Evolutionary conservation across 2,329 filamentous ascomycete genomes (phyloP), one percentile per base, ranked within the genome.

Genomic region (Neocatenulostroma microsporum): DNA sequence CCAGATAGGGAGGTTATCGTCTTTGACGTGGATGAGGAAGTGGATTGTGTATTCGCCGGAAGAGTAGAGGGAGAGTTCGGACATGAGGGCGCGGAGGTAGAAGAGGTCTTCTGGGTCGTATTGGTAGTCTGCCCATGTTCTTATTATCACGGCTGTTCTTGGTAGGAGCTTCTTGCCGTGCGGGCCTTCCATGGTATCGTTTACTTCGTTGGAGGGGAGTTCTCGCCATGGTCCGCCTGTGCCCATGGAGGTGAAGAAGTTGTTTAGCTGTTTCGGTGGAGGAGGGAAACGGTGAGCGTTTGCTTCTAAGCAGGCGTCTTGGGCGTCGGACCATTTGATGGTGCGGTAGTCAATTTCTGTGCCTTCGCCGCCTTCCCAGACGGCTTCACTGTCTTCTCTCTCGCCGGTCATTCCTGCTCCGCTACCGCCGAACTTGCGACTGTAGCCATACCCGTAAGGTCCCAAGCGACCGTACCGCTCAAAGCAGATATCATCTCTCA

Each of bases 21-120:
- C 82, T 61, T 84, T 87, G 51, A 93, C 80, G 58, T 94, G 85
- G 7, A 94, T 77, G 2, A 94, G 72, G 14, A 94, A 72, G 55
- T 93, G 84, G 3, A 94, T 76, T 48, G 91, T 83, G 58, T 94
- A 94, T 50, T 89, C 82, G 21, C 82, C 85, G 17, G 86, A 85
- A 4, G 85, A 88, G 34, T 82, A 80, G 38, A 94, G 67, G 1
- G 80, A 75, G 9, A 94, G 68, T 58, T 95, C 88, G 15, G 80
- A 76, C 53, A 95, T 86, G 62, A 94, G 76, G 21, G 87, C 81
- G 20, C 88, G 80, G 23, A 95, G 62, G 49, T 86, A 83, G 54
- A 87, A 75, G 29, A 89, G 75, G 56, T 91, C 83, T 49, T 93
- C 82, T 37, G 82, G 75, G 12, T 72, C 76, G 72, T 85, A 95